phyloP scores from a whole-genome alignment of 2,329 filamentous ascomycete genomes.

The Fusarium brevicatenulatum region DNA sequence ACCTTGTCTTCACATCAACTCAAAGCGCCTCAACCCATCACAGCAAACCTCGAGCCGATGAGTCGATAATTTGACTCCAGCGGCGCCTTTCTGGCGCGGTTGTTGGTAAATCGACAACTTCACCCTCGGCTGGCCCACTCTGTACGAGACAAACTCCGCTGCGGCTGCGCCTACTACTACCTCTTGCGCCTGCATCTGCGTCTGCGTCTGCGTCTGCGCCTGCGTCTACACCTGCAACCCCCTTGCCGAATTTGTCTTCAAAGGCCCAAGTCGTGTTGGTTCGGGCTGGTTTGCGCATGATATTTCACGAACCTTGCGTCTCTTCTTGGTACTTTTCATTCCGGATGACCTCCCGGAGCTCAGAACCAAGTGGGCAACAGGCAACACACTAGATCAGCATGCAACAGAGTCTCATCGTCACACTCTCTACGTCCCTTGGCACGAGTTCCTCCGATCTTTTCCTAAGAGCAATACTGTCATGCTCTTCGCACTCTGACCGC shows the following conservation, averaged over 20 bases:
- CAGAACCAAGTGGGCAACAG: conserved; percentile 28
- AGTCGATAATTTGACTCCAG: conserved; percentile 23
- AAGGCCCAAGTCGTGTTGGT: conserved; percentile 5
- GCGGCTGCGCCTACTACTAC: conserved; percentile 21
- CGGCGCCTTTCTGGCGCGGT: conserved; percentile 18
- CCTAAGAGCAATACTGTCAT: conserved; percentile 2
- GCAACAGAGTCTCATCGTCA: conserved; percentile 26
- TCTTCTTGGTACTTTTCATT: conserved; percentile 24
- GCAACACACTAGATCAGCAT: conserved; percentile 36
- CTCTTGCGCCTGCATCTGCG: conserved; percentile 15
- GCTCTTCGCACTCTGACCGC: conserved; percentile 18
- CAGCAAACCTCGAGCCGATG: conserved; percentile 17
- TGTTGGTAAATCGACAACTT: conserved; percentile 12
- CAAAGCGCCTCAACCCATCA: conserved; percentile 39
- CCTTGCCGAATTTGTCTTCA: conserved; percentile 1
- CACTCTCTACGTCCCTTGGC: conserved; percentile 27
- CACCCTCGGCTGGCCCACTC: conserved; percentile 28
- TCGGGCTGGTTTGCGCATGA: conserved; percentile 3
- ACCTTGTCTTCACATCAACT: conserved; percentile 34
- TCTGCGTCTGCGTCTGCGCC: conserved; percentile 7
- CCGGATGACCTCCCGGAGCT: conserved; percentile 32
- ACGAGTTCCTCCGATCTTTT: conserved; percentile 23
- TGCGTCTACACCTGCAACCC: conserved; percentile 20
- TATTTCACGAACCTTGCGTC: conserved; percentile 28
- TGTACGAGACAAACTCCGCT: conserved; percentile 29